These are phyloP conservation scores for Setaria italica DNA, from an alignment of 202 grass and related monocot species.

Conservation along the genomic window DNA sequence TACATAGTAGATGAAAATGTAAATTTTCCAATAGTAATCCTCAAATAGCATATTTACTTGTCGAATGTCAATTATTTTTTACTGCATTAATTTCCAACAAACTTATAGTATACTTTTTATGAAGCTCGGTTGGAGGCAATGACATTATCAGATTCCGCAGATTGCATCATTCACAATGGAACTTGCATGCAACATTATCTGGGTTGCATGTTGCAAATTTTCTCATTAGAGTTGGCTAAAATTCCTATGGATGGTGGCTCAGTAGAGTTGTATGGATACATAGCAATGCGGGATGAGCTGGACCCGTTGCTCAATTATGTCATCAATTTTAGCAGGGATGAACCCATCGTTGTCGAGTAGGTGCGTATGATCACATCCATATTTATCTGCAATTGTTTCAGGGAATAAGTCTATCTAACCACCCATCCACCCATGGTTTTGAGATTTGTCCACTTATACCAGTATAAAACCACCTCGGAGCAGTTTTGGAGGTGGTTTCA, in stretches of 20 bases:
- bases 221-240: conserved; percentile 28
- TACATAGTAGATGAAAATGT: background rate
- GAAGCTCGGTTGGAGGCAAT: conserved; percentile 43
- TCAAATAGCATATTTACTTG: background rate
- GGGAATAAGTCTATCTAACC: background rate
- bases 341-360: background rate
- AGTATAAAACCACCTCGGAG: background rate
- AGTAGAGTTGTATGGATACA: conserved; percentile 38
- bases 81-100: conserved; percentile 9
- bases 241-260: background rate
- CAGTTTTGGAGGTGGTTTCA: background rate
- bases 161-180: background rate
- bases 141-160: background rate
- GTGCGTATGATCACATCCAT: conserved; percentile 9
- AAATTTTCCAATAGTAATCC: conserved; percentile 16
- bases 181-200: background rate
- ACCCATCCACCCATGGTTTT: background rate
- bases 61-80: background rate
- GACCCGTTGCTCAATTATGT: conserved; percentile 11
- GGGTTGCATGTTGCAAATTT: conserved; percentile 16
- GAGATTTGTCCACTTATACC: too few species aligned
- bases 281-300: conserved; percentile 14
- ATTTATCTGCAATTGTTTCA: conserved; percentile 9
- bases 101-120: conserved; percentile 24
- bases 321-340: conserved; percentile 23